Conservation (phyloP, 2,329 filamentous ascomycete genomes). For the Verticillium klebahnii region DNA sequence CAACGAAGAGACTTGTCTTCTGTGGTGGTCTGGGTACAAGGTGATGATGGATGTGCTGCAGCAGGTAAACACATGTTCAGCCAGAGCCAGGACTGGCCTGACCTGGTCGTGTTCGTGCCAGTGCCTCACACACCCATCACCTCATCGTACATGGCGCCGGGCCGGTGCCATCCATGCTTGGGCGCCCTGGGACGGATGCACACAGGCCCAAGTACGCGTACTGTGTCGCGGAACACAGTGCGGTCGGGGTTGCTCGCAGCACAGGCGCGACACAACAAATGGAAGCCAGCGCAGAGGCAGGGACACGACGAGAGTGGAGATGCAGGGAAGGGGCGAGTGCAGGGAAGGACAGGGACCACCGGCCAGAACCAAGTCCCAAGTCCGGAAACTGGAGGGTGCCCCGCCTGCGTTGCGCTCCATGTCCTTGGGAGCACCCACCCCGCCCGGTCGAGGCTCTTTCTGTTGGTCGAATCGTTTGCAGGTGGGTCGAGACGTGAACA, state of each 20-base stretch:
- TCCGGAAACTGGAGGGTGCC: neutral
- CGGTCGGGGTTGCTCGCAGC: neutral
- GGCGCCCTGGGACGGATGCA: neutral
- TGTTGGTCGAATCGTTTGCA: neutral
- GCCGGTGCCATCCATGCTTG: neutral
- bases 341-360: neutral
- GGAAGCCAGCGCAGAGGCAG: neutral
- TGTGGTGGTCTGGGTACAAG: too few relatives aligned
- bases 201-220: neutral
- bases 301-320: too few relatives aligned
- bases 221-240: neutral
- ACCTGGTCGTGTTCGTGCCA: too few relatives aligned
- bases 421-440: neutral
- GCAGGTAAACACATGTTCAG: neutral
- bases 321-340: too few relatives aligned
- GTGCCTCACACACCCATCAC: neutral
- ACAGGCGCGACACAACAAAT: neutral
- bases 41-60: too few relatives aligned
- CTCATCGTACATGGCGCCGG: neutral
- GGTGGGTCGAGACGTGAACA: neutral
- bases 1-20: too few relatives aligned
- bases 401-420: neutral
- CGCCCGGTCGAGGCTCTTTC: neutral
- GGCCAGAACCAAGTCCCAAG: neutral
- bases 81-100: too few relatives aligned